A percentile compares a stretch with the other conserved stretches of the same genome.
These are phyloP conservation scores for Talaromyces marneffei DNA, from an alignment of 2,329 filamentous ascomycete genomes.

Conservation along the genomic window DNA sequence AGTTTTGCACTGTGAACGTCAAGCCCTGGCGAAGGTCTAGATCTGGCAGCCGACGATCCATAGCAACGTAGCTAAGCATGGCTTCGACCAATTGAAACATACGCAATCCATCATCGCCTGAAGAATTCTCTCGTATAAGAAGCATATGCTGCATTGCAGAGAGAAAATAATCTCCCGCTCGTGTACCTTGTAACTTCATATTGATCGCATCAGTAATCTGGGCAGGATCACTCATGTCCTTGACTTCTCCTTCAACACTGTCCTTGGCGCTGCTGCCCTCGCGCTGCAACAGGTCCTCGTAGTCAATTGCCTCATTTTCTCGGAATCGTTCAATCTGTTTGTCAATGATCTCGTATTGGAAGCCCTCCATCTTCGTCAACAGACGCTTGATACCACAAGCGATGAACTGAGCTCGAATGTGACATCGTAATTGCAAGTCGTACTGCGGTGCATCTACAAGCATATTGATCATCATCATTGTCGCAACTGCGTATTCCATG, in stretches of 20 bases:
- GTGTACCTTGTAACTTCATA: conserved; percentile 72
- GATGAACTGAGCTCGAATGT: conserved; percentile 92
- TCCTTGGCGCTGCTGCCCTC: conserved; percentile 90
- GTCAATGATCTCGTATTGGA: conserved; percentile 97
- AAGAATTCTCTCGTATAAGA: conserved; percentile 80
- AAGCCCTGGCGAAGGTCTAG: conserved; percentile 97
- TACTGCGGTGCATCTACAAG: conserved; percentile 84
- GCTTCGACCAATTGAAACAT: conserved; percentile 98
- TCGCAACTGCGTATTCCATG: conserved; percentile 97
- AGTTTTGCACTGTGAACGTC: conserved; percentile 92
- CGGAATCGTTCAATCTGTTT: conserved; percentile 95
- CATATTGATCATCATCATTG: conserved; percentile 93
- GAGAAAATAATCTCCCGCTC: conserved; percentile 90
- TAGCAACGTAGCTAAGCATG: conserved; percentile 98
- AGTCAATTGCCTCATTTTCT: conserved; percentile 93
- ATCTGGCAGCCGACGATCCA: conserved; percentile 91
- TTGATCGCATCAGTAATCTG: conserved; percentile 95
- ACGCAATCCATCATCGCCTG: conserved; percentile 76
- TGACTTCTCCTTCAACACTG: conserved; percentile 74
- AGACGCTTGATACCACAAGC: conserved; percentile 93
- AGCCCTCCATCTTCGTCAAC: conserved; percentile 92
- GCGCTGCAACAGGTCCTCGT: conserved; percentile 90
- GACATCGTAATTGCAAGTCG: conserved; percentile 84
- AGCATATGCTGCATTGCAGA: conserved; percentile 93
- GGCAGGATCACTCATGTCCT: conserved; percentile 84